Evolutionary conservation across 306 rosid genomes (phyloP).

Genomic region (Quercus aquifolioides): DNA sequence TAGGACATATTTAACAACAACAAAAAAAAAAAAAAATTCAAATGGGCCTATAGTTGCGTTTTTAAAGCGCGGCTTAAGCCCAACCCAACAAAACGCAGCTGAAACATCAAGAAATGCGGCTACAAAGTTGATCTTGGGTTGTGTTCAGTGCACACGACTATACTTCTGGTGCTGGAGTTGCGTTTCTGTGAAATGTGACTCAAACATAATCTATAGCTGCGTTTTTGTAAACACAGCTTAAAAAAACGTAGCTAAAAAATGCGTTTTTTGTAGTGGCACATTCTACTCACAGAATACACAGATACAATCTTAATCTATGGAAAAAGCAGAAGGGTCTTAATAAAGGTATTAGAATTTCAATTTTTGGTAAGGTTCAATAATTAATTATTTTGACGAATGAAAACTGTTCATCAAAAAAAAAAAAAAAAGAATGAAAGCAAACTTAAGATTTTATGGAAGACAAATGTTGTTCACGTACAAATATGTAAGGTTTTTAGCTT

Average conservation of each 20-base stretch:
- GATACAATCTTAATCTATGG: neutral
- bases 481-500: neutral
- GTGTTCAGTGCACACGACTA: rapidly evolving
- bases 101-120: no score
- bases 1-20: no score
- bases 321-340: neutral
- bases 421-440: neutral
- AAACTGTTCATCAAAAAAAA: no score
- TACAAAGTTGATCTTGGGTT: neutral
- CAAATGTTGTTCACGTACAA: neutral
- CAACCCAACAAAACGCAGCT: no score
- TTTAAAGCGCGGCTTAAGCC: neutral
- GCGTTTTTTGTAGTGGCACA: neutral
- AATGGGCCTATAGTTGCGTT: no score
- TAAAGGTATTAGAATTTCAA: neutral
- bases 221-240: no score
- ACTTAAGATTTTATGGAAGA: neutral
- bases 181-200: no score
- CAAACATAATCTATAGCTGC: no score
- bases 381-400: neutral
- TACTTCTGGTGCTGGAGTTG: no score
- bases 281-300: no score
- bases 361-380: neutral
- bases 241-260: no score
- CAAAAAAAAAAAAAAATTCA: no score